A percentile compares a stretch with the other conserved stretches of the same genome.
Conservation (phyloP, 345 rosid species). For the Rhodomyrtus tomentosa region DNA sequence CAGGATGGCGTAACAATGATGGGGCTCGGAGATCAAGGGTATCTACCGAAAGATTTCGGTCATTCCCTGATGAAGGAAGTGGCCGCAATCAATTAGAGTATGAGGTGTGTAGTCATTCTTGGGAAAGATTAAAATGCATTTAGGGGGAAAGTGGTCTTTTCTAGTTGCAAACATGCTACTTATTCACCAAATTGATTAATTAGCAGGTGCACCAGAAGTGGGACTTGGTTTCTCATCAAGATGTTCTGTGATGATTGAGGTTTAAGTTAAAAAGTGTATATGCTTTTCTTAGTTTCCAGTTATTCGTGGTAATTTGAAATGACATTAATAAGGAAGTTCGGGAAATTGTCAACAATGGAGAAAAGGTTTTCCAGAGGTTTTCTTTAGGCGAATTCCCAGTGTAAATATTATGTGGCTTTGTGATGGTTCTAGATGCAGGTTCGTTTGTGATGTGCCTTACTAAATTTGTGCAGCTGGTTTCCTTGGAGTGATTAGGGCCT, state of each 20-base stretch:
- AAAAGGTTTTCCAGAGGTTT: not conserved
- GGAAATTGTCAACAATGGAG: not conserved
- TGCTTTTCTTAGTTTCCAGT: not conserved
- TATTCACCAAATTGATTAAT: not conserved
- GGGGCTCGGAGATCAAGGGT: constrained; percentile 60
- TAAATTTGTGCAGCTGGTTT: not conserved
- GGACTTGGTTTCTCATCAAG: not conserved
- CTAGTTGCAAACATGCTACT: not conserved
- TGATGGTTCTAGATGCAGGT: not conserved
- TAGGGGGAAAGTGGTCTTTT: not conserved
- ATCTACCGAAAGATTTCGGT: constrained; percentile 45
- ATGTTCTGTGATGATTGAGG: not conserved
- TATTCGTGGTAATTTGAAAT: not conserved
- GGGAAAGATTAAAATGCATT: not conserved
- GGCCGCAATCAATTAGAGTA: constrained; percentile 43
- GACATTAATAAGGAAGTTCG: not conserved
- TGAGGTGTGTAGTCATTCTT: constrained; percentile 32
- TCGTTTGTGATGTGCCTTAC: not conserved
- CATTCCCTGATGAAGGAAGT: constrained; percentile 38
- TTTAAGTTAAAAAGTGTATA: not conserved
- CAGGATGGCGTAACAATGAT: constrained; percentile 51
- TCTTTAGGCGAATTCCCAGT: not conserved
- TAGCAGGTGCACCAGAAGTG: not conserved
- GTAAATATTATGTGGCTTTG: not conserved
- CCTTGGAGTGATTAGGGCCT: not conserved